Conservation (phyloP, 2,329 filamentous ascomycete genomes). For the Aspergillus costaricaensis region DNA sequence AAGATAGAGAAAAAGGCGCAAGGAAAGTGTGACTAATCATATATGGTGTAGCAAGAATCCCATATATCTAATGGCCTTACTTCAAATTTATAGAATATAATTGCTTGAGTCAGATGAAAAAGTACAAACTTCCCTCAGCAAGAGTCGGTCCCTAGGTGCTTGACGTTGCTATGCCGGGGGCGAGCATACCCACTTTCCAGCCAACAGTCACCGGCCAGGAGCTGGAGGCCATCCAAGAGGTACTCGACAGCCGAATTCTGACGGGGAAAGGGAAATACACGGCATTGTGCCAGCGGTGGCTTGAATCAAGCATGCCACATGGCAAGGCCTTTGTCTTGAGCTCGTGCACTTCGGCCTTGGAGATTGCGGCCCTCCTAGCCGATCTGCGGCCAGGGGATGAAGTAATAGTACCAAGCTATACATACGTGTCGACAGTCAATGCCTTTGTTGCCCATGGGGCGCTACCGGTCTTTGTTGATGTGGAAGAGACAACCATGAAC, state of each 20-base stretch:
- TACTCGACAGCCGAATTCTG: conserved; percentile 1
- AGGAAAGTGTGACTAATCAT: too few species aligned
- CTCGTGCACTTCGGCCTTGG: conserved; percentile 19
- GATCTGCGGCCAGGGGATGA: conserved; percentile 18
- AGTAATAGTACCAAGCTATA: conserved; percentile 20
- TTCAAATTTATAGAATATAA: too few species aligned
- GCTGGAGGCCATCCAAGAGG: conserved; percentile 7
- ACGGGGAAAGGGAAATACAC: conserved; percentile 16
- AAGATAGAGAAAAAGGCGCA: too few species aligned
- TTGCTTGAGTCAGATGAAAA: too few species aligned
- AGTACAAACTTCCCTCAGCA: neutral
- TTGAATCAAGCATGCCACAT: conserved; percentile 8
- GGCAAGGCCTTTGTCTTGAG: conserved; percentile 12
- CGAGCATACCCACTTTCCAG: conserved; percentile 6
- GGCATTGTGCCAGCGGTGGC: conserved; percentile 15
- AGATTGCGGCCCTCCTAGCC: conserved; percentile 14
- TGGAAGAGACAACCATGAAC: conserved; percentile 19
- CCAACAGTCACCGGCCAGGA: conserved; percentile 10
- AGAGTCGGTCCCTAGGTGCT: neutral
- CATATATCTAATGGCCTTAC: too few species aligned
- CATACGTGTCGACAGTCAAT: conserved; percentile 19
- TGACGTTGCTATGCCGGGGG: neutral
- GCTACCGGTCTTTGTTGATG: conserved; percentile 15
- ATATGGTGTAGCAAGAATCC: too few species aligned
- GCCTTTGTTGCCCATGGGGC: conserved; percentile 19